Conservation (phyloP, 2,329 filamentous ascomycete species). For the Claviceps sp. region DNA sequence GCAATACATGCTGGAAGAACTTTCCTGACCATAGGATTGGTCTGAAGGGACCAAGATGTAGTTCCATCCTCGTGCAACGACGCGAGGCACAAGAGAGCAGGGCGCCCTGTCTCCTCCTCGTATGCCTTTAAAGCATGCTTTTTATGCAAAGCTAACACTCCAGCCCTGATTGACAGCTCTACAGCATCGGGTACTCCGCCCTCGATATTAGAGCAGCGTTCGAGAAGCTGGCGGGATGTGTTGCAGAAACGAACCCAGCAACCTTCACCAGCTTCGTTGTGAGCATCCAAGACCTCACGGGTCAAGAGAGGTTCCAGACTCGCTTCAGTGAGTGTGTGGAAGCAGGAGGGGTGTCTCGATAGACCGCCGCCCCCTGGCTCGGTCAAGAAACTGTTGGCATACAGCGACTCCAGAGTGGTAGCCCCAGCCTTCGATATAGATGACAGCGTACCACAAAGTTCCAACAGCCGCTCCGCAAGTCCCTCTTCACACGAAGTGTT, state of each 20-base stretch:
- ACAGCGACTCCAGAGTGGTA: constrained; percentile 18
- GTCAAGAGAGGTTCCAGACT: constrained; percentile 13
- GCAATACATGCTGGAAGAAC: not conserved
- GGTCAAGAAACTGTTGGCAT: constrained; percentile 11
- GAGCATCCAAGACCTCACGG: constrained; percentile 10
- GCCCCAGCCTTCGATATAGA: constrained; percentile 6
- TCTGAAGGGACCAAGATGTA: not conserved
- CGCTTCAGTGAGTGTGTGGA: constrained; percentile 5
- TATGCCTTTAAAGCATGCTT: not conserved
- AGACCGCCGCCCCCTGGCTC: not conserved
- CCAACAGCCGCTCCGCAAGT: constrained; percentile 13
- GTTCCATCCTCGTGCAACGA: not conserved
- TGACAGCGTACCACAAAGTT: constrained; percentile 8
- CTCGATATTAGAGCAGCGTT: not conserved
- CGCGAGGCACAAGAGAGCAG: constrained; percentile 3
- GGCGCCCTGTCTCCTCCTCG: constrained; percentile 2
- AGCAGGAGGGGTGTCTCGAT: constrained; percentile 14
- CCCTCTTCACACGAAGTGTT: constrained; percentile 13
- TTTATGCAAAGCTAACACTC: not conserved
- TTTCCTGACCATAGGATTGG: not conserved
- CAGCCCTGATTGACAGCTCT: not conserved
- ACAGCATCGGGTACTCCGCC: not conserved
- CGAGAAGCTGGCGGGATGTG: not conserved
- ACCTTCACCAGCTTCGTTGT: constrained; percentile 8
- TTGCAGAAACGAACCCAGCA: constrained; percentile 16